Conservation (phyloP, 106 monocot species). For the Iris macrosiphon region DNA sequence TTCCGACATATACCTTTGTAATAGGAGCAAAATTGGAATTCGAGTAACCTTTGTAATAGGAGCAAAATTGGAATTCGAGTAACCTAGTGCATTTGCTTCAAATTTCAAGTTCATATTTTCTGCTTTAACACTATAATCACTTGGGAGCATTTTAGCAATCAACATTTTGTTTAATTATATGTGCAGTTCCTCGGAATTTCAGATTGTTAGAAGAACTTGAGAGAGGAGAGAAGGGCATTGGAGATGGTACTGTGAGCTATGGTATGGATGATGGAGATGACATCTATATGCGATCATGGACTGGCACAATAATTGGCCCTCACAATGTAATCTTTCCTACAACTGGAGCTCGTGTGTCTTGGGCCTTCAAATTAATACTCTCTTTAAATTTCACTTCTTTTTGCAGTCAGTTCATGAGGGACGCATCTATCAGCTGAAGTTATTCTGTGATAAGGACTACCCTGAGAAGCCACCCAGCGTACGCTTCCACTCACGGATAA, state of each 20-base stretch:
- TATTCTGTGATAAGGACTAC: slow-evolving; percentile 18
- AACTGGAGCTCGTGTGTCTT: background rate
- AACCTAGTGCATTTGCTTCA: no score
- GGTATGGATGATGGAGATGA: slow-evolving; percentile 21
- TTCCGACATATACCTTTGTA: no score
- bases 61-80: no score
- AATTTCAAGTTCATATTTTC: no score
- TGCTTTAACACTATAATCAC: no score
- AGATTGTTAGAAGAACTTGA: slow-evolving; percentile 20
- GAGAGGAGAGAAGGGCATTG: slow-evolving; percentile 13
- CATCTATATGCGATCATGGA: slow-evolving; percentile 16
- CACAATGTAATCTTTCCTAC: no score
- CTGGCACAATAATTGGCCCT: slow-evolving; percentile 12
- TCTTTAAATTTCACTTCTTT: background rate
- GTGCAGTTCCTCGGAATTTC: slow-evolving; percentile 12
- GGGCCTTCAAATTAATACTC: background rate
- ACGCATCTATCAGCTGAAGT: slow-evolving; percentile 14
- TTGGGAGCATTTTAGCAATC: no score
- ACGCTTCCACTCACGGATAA: slow-evolving; percentile 6
- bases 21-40: no score
- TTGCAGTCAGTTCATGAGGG: slow-evolving; percentile 11
- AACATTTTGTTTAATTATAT: no score
- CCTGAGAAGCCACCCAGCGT: slow-evolving; percentile 15
- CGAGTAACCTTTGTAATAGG: no score
- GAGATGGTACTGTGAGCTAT: slow-evolving; percentile 17